These are phyloP conservation scores for Candida tropicalis DNA, from an alignment of 1,139 yeast species.

Conservation along the genomic window DNA sequence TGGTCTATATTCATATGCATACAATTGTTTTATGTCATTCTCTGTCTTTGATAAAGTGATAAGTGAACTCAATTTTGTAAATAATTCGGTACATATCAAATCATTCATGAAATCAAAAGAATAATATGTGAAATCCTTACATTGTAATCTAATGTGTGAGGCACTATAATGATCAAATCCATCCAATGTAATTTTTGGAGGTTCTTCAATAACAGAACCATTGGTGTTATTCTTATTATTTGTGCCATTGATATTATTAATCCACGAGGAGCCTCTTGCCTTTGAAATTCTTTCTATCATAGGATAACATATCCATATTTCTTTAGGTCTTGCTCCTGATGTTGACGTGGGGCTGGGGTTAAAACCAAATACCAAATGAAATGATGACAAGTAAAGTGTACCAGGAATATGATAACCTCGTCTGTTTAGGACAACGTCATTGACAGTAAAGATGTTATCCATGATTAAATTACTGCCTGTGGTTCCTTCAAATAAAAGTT, in stretches of 20 bases:
- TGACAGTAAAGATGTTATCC: slow-evolving; percentile 46
- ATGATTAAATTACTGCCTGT: slow-evolving; percentile 2
- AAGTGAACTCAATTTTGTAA: slow-evolving; percentile 66
- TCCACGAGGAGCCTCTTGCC: slow-evolving; percentile 53
- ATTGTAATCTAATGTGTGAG: slow-evolving; percentile 64
- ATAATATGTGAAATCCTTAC: slow-evolving; percentile 86
- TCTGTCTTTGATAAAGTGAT: slow-evolving; percentile 45
- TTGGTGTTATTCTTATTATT: slow-evolving; percentile 3
- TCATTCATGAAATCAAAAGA: slow-evolving; percentile 73
- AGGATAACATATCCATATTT: slow-evolving; percentile 94
- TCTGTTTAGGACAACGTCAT: slow-evolving; percentile 67
- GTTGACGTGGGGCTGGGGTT: slow-evolving; percentile 22
- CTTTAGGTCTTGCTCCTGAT: slow-evolving; percentile 43
- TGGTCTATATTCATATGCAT: slow-evolving; percentile 53
- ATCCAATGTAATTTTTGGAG: slow-evolving; percentile 13
- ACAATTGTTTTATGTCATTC: slow-evolving; percentile 45
- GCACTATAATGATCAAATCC: slow-evolving; percentile 48
- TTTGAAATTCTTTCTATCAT: slow-evolving; percentile 70
- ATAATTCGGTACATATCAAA: slow-evolving; percentile 67
- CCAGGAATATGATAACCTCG: slow-evolving; percentile 72
- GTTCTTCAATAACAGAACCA: slow-evolving; percentile 10
- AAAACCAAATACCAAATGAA: slow-evolving; percentile 78
- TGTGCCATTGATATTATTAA: slow-evolving; percentile 18
- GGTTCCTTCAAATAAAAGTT: no score
- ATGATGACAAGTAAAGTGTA: slow-evolving; percentile 75